Percentiles rank a stretch among this genome's conserved stretches.
phyloP scores from a whole-genome alignment of 768 basidiomycete genomes.

The Gloeopeniophorella convolvens region DNA sequence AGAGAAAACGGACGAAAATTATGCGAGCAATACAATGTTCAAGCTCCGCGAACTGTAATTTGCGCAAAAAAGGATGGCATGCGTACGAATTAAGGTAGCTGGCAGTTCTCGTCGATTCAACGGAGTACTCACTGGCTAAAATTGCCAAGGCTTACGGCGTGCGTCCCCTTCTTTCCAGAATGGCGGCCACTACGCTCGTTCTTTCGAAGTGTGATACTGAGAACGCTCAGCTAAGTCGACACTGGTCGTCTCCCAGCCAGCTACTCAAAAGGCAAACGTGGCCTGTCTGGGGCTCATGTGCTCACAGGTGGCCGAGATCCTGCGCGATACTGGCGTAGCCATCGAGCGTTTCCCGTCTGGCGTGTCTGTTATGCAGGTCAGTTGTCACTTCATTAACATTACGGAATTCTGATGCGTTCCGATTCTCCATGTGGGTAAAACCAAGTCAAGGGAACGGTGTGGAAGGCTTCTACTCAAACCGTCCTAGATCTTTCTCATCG shows the following conservation, averaged over 20 bases:
- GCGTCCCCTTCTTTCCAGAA: constrained; percentile 18
- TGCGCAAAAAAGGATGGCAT: too few species aligned
- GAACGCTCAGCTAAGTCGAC: constrained; percentile 1
- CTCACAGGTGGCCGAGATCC: neutral
- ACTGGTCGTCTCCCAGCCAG: constrained; percentile 7
- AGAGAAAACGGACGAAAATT: neutral
- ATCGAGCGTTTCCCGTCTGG: neutral
- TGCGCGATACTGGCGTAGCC: neutral
- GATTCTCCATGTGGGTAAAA: constrained; percentile 21
- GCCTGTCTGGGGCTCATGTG: neutral
- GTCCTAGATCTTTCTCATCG: constrained; percentile 19
- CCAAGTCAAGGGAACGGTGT: constrained; percentile 9
- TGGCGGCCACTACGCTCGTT: constrained; percentile 4
- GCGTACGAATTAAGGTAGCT: too few species aligned
- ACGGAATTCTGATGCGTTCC: constrained; percentile 22
- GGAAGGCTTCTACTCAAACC: constrained; percentile 13
- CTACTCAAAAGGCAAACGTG: neutral
- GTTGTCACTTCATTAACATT: constrained; percentile 18
- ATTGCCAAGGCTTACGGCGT: constrained; percentile 17
- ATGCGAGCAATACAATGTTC: neutral
- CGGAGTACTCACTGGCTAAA: constrained; percentile 3
- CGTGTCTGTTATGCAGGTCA: neutral
- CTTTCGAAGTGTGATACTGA: constrained; percentile 12
- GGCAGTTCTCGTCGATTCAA: too few species aligned
- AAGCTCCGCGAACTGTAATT: constrained; percentile 3